A percentile compares a stretch with the other conserved stretches of the same genome.
phyloP scores from a whole-genome alignment of 1,284 basidiomycete species.

The Apiotrichum mycotoxinovorans region DNA sequence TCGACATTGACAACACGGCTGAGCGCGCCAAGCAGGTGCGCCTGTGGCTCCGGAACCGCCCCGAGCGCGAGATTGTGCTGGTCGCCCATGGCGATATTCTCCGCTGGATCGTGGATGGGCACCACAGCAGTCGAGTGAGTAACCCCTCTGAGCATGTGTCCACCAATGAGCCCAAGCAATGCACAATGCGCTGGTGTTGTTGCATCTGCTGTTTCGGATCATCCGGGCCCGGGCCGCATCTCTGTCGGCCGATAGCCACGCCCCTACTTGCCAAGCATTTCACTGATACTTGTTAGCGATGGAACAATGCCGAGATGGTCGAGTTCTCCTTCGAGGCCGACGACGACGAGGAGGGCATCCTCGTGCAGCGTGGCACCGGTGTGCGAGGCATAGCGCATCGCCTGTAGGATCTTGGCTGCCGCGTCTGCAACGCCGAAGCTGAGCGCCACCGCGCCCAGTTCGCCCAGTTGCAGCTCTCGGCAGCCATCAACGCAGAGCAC shows the following conservation, averaged over 20 bases:
- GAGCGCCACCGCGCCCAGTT: conserved; percentile 2
- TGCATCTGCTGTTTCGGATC: too few relatives aligned
- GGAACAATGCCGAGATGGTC: conserved; percentile 46
- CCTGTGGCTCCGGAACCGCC: conserved; percentile 40
- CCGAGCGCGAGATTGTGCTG: conserved; percentile 48
- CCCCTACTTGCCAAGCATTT: background rate
- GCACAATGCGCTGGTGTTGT: background rate
- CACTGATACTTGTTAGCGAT: conserved; percentile 24
- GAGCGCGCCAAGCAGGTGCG: conserved; percentile 40
- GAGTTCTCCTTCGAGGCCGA: conserved; percentile 38
- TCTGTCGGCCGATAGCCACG: too few relatives aligned
- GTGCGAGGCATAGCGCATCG: background rate
- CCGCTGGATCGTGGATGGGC: conserved; percentile 40
- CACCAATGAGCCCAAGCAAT: background rate
- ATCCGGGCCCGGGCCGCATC: too few relatives aligned
- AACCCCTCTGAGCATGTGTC: background rate
- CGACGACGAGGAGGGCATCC: conserved; percentile 34
- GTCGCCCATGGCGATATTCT: conserved; percentile 51
- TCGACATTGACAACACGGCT: conserved; percentile 26
- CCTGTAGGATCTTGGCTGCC: conserved; percentile 2
- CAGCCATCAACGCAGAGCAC: conserved; percentile 5
- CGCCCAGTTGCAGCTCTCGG: conserved; percentile 6
- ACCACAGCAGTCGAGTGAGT: conserved; percentile 34
- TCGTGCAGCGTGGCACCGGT: conserved; percentile 18
- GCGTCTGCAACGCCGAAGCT: conserved; percentile 3